These are phyloP conservation scores for Opeltia flavorubescens DNA, from an alignment of 495 filamentous ascomycete genomes.

Conservation along the genomic window DNA sequence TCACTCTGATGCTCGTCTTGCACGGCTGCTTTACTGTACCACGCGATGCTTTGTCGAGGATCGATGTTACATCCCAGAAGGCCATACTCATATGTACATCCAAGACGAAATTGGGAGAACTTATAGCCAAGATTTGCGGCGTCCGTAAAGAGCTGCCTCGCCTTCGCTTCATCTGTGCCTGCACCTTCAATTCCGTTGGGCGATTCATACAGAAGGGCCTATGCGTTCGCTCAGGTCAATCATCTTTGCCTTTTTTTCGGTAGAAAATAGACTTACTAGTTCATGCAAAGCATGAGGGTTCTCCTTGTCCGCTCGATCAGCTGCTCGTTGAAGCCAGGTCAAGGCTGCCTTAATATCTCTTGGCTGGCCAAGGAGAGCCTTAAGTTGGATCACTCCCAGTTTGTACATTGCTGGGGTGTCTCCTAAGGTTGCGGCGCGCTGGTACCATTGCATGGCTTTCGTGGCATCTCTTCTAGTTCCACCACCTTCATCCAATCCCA, in stretches of 20 bases:
- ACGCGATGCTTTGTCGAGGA: slow-evolving; percentile 68
- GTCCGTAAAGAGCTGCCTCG: slow-evolving; percentile 64
- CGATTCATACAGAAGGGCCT: slow-evolving; percentile 66
- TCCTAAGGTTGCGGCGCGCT: slow-evolving; percentile 75
- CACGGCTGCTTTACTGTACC: slow-evolving; percentile 83
- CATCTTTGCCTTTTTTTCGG: background rate
- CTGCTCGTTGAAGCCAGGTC: slow-evolving; percentile 82
- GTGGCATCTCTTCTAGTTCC: slow-evolving; percentile 80
- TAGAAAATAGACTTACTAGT: slow-evolving; percentile 27
- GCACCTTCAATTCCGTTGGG: slow-evolving; percentile 54
- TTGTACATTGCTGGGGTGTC: slow-evolving; percentile 96
- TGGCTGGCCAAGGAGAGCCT: slow-evolving; percentile 85
- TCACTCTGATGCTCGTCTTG: slow-evolving; percentile 94
- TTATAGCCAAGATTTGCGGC: slow-evolving; percentile 90
- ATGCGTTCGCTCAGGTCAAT: background rate
- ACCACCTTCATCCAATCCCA: slow-evolving; percentile 86
- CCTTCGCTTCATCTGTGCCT: slow-evolving; percentile 66
- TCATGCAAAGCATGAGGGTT: slow-evolving; percentile 96
- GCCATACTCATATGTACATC: slow-evolving; percentile 81
- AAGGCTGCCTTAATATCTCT: slow-evolving; percentile 73
- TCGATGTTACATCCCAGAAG: slow-evolving; percentile 70
- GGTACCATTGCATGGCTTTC: slow-evolving; percentile 97
- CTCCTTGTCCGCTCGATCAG: slow-evolving; percentile 71
- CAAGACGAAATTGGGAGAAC: slow-evolving; percentile 83
- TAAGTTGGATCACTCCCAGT: slow-evolving; percentile 87